Percentiles rank a stretch among this genome's conserved stretches.
These are phyloP conservation scores for Kazachstania psychrophila DNA, from an alignment of 805 yeast genomes.

Conservation along the genomic window DNA sequence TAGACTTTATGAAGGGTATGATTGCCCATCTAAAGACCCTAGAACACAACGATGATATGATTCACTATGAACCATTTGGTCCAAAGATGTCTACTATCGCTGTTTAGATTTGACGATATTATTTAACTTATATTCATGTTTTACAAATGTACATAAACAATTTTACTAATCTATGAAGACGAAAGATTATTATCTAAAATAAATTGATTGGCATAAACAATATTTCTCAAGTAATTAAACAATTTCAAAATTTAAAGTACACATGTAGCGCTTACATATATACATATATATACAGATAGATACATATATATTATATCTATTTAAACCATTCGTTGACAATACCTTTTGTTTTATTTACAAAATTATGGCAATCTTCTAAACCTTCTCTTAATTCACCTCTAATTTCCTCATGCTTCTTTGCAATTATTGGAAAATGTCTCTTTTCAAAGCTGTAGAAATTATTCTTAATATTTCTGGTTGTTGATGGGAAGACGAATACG, in stretches of 20 bases:
- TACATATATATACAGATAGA: too few species aligned
- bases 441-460: conserved; percentile 44
- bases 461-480: conserved; percentile 40
- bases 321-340: conserved; percentile 5
- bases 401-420: conserved; percentile 19
- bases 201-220: too few species aligned
- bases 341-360: conserved; percentile 1
- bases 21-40: conserved; percentile 14
- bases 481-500: conserved; percentile 47
- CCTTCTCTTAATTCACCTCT: conserved; percentile 7
- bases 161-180: too few species aligned
- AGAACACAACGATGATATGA: conserved; percentile 16
- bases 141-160: conserved; percentile 1
- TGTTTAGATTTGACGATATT: not conserved
- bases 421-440: conserved; percentile 22
- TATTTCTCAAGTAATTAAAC: too few species aligned
- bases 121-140: not conserved
- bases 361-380: conserved; percentile 5
- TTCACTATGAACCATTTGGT: conserved; percentile 30
- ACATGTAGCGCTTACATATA: too few species aligned
- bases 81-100: conserved; percentile 28
- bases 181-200: too few species aligned
- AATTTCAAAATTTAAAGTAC: too few species aligned
- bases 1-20: conserved; percentile 24
- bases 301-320: too few species aligned